phyloP scores from a whole-genome alignment of 371 early-diverging fungal genomes.

The Vairimorpha apis region DNA sequence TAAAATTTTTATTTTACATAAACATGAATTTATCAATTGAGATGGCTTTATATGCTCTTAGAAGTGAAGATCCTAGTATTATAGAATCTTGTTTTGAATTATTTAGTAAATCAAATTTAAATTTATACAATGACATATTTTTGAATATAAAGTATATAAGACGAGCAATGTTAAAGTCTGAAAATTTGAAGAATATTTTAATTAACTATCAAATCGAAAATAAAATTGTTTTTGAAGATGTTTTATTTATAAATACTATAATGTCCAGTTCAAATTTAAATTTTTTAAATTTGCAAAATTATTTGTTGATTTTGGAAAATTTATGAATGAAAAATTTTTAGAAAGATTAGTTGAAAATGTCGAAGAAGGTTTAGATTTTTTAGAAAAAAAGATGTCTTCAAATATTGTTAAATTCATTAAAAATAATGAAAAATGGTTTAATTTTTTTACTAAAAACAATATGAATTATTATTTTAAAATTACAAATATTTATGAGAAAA shows the following conservation, averaged over 20 bases:
- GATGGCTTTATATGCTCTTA: constrained; percentile 38
- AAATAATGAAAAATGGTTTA: constrained; percentile 49
- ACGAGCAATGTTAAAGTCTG: constrained; percentile 40
- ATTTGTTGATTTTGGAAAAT: constrained; percentile 54
- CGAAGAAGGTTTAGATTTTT: constrained; percentile 41
- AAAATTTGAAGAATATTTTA: constrained; percentile 23
- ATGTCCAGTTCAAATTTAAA: not conserved
- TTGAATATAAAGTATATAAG: constrained; percentile 43
- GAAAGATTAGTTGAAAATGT: constrained; percentile 46
- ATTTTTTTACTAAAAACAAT: constrained; percentile 32
- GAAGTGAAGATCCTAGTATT: constrained; percentile 46
- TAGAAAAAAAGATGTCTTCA: constrained; percentile 17
- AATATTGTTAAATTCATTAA: constrained; percentile 45
- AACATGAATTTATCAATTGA: not conserved
- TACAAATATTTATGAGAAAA: constrained; percentile 39
- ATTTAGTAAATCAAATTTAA: constrained; percentile 10
- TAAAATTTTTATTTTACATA: constrained; percentile 39
- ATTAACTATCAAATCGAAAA: constrained; percentile 43
- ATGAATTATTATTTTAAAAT: constrained; percentile 1
- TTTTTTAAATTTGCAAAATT: constrained; percentile 50
- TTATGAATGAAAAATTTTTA: constrained; percentile 51
- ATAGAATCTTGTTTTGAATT: constrained; percentile 38
- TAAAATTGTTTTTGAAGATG: constrained; percentile 32
- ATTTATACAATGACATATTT: constrained; percentile 4
- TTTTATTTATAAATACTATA: constrained; percentile 46